phyloP scores from a whole-genome alignment of 1,139 yeast genomes.

The Geotrichum europaeum region DNA sequence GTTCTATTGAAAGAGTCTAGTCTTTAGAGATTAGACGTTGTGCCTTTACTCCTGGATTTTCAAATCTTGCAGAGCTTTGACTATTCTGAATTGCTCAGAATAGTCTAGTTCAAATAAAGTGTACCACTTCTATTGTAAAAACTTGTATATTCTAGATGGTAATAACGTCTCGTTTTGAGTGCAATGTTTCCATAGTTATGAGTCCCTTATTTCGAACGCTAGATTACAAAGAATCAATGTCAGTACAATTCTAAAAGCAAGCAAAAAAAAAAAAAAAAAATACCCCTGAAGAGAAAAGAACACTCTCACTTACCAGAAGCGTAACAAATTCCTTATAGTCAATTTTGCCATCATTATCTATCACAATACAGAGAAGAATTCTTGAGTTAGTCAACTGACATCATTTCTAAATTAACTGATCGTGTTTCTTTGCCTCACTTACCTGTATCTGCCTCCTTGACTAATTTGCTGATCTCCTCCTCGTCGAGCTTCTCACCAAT shows the following conservation, averaged over 20 bases:
- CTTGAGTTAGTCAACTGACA: neutral
- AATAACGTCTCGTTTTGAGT: neutral
- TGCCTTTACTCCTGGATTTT: no score
- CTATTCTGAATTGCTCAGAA: no score
- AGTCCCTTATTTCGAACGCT: neutral
- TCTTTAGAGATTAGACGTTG: no score
- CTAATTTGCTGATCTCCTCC: slow-evolving; percentile 94
- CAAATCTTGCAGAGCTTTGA: no score
- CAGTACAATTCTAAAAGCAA: neutral
- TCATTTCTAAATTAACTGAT: neutral
- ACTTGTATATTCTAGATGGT: slow-evolving; percentile 23
- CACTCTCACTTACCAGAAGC: slow-evolving; percentile 15
- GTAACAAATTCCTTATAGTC: slow-evolving; percentile 93
- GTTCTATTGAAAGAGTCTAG: no score
- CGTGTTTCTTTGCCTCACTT: neutral
- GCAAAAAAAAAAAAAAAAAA: neutral
- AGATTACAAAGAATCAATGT: neutral
- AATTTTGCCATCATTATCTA: slow-evolving; percentile 68
- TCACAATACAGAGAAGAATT: neutral
- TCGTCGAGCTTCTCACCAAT: slow-evolving; percentile 95
- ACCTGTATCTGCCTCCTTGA: slow-evolving; percentile 89
- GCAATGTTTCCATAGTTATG: neutral
- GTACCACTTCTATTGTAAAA: no score
- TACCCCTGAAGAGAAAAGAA: neutral
- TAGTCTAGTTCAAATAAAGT: no score